Percentiles rank a stretch among this genome's conserved stretches.
Conservation (phyloP, 2,329 filamentous ascomycete genomes). For the Neonectria faginata region DNA sequence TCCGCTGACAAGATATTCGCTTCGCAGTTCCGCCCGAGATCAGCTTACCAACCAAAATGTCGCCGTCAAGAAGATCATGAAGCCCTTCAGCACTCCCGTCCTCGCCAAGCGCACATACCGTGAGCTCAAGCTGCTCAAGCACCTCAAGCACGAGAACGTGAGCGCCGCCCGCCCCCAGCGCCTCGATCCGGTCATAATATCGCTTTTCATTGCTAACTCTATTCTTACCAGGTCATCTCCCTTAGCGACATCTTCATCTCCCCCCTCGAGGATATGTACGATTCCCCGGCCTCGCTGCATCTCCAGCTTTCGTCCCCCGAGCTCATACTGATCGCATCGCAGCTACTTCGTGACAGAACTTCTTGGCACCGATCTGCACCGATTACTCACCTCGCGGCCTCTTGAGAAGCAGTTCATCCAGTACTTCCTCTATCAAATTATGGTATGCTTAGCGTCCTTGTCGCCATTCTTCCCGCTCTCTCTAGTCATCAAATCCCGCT, state of each 20-base stretch:
- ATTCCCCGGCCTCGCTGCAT: slow-evolving; percentile 30
- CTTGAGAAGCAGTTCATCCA: slow-evolving; percentile 99
- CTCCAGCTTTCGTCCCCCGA: slow-evolving; percentile 21
- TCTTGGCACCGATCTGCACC: slow-evolving; percentile 94
- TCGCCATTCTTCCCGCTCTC: neutral
- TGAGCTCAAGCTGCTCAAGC: slow-evolving; percentile 96
- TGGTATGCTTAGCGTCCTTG: slow-evolving; percentile 70
- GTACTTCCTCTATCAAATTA: slow-evolving; percentile 99
- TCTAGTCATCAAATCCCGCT: slow-evolving; percentile 22
- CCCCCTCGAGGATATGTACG: slow-evolving; percentile 96
- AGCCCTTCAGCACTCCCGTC: slow-evolving; percentile 99
- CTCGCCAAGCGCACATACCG: slow-evolving; percentile 97
- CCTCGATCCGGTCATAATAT: neutral
- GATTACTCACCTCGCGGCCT: slow-evolving; percentile 92
- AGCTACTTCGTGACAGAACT: slow-evolving; percentile 99
- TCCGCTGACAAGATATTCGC: slow-evolving; percentile 17
- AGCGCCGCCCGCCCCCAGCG: slow-evolving; percentile 33
- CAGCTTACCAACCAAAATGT: slow-evolving; percentile 97
- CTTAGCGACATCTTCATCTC: slow-evolving; percentile 99
- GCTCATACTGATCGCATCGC: slow-evolving; percentile 37
- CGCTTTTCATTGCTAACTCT: slow-evolving; percentile 24
- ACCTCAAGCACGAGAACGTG: slow-evolving; percentile 96
- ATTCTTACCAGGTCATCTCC: slow-evolving; percentile 80
- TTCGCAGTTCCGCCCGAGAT: slow-evolving; percentile 88
- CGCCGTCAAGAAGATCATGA: slow-evolving; percentile 99